Conservation (phyloP, 1,139 yeast genomes). For the Candida labiduridarum region DNA sequence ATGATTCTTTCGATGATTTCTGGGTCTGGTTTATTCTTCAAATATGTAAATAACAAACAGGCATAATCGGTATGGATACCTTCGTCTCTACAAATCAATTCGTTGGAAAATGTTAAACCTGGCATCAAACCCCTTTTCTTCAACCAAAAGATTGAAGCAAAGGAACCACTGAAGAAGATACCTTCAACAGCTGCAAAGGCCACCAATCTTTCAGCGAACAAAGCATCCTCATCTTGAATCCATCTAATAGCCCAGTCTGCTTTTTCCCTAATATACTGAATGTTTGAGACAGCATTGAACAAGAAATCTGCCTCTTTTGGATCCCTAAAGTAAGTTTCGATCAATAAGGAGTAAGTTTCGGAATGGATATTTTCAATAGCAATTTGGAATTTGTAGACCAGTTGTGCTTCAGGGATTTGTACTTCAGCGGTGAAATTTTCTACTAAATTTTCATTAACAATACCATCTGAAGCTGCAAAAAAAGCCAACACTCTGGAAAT, state of each 20-base stretch:
- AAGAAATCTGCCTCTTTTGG: slow-evolving; percentile 86
- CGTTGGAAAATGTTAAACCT: slow-evolving; percentile 95
- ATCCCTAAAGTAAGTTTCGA: slow-evolving; percentile 94
- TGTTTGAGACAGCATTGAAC: slow-evolving; percentile 91
- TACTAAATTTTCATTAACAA: slow-evolving; percentile 94
- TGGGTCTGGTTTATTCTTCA: slow-evolving; percentile 82
- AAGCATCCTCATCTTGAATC: slow-evolving; percentile 85
- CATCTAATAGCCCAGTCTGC: slow-evolving; percentile 98
- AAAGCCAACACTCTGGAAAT: slow-evolving; percentile 93
- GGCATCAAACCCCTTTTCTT: slow-evolving; percentile 99
- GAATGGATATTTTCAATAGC: slow-evolving; percentile 99
- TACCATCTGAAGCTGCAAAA: slow-evolving; percentile 98
- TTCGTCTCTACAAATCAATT: slow-evolving; percentile 96
- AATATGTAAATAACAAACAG: slow-evolving; percentile 89
- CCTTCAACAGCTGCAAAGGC: slow-evolving; percentile 99
- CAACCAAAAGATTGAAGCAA: slow-evolving; percentile 97
- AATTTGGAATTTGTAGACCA: slow-evolving; percentile 98
- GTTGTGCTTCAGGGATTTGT: slow-evolving; percentile 96
- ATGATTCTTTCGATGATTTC: slow-evolving; percentile 80
- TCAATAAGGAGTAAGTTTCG: slow-evolving; percentile 94
- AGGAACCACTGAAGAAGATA: slow-evolving; percentile 95
- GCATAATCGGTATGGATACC: slow-evolving; percentile 99
- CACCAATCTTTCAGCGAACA: slow-evolving; percentile 92
- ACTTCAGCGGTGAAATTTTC: slow-evolving; percentile 97
- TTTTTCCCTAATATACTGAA: slow-evolving; percentile 92